Evolutionary conservation across 2,329 filamentous ascomycete genomes (phyloP).

Genomic region (Fusarium metavorans): DNA sequence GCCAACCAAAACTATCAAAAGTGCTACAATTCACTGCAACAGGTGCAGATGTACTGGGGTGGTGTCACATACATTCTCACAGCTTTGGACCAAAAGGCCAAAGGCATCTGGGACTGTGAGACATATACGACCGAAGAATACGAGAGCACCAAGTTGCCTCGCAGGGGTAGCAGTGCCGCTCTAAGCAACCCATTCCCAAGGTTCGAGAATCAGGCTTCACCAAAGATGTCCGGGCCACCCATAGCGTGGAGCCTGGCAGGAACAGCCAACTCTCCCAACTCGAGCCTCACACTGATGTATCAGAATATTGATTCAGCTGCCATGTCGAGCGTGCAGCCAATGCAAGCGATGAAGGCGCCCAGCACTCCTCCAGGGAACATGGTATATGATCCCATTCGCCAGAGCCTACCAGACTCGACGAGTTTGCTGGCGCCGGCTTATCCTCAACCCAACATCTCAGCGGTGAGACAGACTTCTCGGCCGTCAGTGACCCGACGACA

Average conservation of each 20-base stretch:
- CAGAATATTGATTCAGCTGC: conserved; percentile 59
- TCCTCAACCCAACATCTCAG: conserved; percentile 62
- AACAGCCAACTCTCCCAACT: conserved; percentile 86
- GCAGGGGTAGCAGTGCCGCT: conserved; percentile 52
- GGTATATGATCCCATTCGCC: conserved; percentile 71
- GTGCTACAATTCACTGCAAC: conserved; percentile 85
- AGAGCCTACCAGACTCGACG: conserved; percentile 62
- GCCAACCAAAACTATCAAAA: conserved; percentile 89
- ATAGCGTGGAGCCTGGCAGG: conserved; percentile 92
- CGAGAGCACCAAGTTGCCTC: conserved; percentile 73
- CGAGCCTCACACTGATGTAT: conserved; percentile 85
- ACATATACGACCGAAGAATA: conserved; percentile 79
- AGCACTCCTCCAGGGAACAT: conserved; percentile 68
- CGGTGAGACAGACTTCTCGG: conserved; percentile 59
- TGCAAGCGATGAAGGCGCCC: conserved; percentile 47
- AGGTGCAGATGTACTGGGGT: conserved; percentile 87
- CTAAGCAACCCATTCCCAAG: conserved; percentile 57
- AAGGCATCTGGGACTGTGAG: conserved; percentile 84
- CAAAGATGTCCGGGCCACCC: conserved; percentile 58
- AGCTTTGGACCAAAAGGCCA: conserved; percentile 86
- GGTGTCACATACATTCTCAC: conserved; percentile 89
- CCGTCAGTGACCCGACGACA: conserved; percentile 43
- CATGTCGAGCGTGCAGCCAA: conserved; percentile 14
- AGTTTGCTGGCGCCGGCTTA: conserved; percentile 63
- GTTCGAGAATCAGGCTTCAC: conserved; percentile 61